Percentiles rank a stretch among this genome's conserved stretches.
Conservation (phyloP, 2,329 filamentous ascomycete genomes). For the Diplocarpon rosae region DNA sequence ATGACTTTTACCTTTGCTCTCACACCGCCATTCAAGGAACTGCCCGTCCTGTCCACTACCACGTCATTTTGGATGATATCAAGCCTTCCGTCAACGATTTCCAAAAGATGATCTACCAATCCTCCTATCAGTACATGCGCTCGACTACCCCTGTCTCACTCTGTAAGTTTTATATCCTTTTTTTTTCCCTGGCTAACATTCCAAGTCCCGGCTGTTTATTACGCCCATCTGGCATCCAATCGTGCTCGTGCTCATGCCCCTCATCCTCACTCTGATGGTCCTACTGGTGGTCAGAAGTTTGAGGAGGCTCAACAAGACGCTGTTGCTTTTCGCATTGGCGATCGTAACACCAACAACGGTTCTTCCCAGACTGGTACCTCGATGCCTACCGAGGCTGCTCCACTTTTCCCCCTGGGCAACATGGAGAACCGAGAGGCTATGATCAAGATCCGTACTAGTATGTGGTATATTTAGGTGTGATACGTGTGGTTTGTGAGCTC, state of each 20-base stretch:
- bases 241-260: conserved; percentile 68
- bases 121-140: conserved; percentile 86
- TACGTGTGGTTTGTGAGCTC: conserved; percentile 2
- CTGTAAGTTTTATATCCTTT: conserved; percentile 17
- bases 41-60: conserved; percentile 83
- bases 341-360: conserved; percentile 3
- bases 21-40: conserved; percentile 87
- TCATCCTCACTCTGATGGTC: conserved; percentile 34
- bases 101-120: conserved; percentile 85
- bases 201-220: conserved; percentile 73
- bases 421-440: conserved; percentile 8
- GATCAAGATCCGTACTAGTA: conserved; percentile 19
- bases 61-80: conserved; percentile 76
- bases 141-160: conserved; percentile 82
- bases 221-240: conserved; percentile 79
- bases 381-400: conserved; percentile 11
- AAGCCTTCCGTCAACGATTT: conserved; percentile 55
- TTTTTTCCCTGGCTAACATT: neutral
- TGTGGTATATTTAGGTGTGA: conserved; percentile 27
- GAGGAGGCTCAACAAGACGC: conserved; percentile 15
- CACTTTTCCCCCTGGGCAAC: conserved; percentile 22
- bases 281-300: conserved; percentile 34
- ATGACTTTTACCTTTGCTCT: conserved; percentile 40
- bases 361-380: conserved; percentile 18
- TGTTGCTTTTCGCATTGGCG: conserved; percentile 1